Percentiles rank a stretch among this genome's conserved stretches.
Conservation (phyloP, 805 yeast species). For the Lipomyces yamanashiensis region DNA sequence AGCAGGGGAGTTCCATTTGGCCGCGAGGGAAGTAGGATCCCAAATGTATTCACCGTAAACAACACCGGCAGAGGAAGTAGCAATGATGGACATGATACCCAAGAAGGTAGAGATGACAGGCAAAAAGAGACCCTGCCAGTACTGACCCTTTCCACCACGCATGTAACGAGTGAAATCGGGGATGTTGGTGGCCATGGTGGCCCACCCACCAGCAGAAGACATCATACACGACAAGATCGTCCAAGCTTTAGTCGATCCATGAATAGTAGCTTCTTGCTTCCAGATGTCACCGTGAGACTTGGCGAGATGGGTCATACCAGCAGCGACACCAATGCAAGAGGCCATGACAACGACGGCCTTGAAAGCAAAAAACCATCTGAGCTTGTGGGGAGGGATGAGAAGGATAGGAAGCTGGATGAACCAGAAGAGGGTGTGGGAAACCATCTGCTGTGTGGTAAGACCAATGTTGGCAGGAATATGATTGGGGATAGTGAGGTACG, state of each 20-base stretch:
- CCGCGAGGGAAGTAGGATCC: conserved; percentile 34
- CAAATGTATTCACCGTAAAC: conserved; percentile 34
- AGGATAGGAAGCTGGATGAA: conserved; percentile 34
- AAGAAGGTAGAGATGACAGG: conserved; percentile 35
- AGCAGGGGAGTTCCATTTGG: conserved; percentile 29
- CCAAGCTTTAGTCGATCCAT: conserved; percentile 39
- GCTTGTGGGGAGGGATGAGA: conserved; percentile 37
- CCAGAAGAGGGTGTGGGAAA: conserved; percentile 34
- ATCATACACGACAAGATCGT: conserved; percentile 36
- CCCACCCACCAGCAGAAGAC: conserved; percentile 42
- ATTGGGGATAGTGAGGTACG: conserved; percentile 35
- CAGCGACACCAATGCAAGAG: conserved; percentile 34
- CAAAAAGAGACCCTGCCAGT: conserved; percentile 35
- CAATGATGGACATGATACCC: conserved; percentile 29
- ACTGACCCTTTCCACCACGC: conserved; percentile 26
- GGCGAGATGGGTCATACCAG: conserved; percentile 34
- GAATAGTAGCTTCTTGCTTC: conserved; percentile 30
- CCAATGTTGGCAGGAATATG: conserved; percentile 32
- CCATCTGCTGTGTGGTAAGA: conserved; percentile 36
- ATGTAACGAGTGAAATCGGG: conserved; percentile 38
- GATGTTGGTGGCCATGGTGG: conserved; percentile 41
- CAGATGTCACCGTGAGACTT: conserved; percentile 28
- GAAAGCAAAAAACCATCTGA: conserved; percentile 32
- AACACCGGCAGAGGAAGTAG: conserved; percentile 32
- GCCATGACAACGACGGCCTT: conserved; percentile 33